Percentiles rank a stretch among this genome's conserved stretches.
Evolutionary conservation across 2,329 filamentous ascomycete species (phyloP).

Genomic region (Pseudocercospora crystallina): DNA sequence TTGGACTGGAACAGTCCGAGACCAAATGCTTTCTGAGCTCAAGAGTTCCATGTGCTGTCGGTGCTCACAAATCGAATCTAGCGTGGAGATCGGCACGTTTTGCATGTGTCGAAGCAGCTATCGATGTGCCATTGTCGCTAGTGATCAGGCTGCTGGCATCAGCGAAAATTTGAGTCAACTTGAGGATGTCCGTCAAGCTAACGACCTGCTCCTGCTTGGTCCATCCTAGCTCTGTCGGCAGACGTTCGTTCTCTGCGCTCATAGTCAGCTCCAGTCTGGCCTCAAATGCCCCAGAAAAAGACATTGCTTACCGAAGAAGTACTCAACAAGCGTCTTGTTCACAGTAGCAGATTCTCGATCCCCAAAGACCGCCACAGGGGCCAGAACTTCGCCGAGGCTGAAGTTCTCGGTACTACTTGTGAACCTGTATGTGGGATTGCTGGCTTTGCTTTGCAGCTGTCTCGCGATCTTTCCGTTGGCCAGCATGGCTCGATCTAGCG

Average conservation of each 20-base stretch:
- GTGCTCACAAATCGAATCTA: no score
- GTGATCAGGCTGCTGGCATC: constrained; percentile 16
- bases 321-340: constrained; percentile 43
- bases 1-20: no score
- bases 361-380: constrained; percentile 53
- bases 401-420: constrained; percentile 45
- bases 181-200: constrained; percentile 18
- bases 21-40: no score
- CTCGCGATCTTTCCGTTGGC: constrained; percentile 50
- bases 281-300: no score
- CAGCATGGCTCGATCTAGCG: constrained; percentile 43
- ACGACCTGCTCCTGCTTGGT: constrained; percentile 24
- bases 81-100: no score
- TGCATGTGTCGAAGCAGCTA: no score
- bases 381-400: constrained; percentile 52
- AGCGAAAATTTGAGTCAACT: constrained; percentile 14
- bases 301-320: constrained; percentile 46
- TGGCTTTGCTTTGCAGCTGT: constrained; percentile 45
- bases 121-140: no score
- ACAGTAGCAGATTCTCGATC: constrained; percentile 44
- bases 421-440: constrained; percentile 53
- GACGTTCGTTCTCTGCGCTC: constrained; percentile 46
- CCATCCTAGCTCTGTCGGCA: constrained; percentile 47
- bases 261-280: background rate
- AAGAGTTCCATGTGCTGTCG: no score